phyloP scores from a whole-genome alignment of 2,329 filamentous ascomycete species.

The Claviceps humidiphila region DNA sequence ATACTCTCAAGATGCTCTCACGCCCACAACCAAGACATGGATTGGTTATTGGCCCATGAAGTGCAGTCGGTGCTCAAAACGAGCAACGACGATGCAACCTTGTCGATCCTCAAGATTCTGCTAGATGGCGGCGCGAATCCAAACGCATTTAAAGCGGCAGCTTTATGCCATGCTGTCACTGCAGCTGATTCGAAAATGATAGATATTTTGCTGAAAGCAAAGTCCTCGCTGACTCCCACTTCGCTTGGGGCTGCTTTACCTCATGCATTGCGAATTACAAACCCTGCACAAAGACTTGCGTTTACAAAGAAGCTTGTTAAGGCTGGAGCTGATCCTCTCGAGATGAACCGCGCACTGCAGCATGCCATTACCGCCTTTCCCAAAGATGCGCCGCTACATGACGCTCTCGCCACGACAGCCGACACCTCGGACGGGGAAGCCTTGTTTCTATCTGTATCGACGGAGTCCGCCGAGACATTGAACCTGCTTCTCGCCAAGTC shows the following conservation, averaged over 20 bases:
- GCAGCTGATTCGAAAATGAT: slow-evolving; percentile 30
- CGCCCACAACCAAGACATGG: slow-evolving; percentile 29
- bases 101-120: slow-evolving; percentile 32
- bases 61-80: slow-evolving; percentile 29
- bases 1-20: slow-evolving; percentile 31
- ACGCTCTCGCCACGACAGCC: slow-evolving; percentile 29
- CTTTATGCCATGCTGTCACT: slow-evolving; percentile 37
- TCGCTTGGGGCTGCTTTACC: slow-evolving; percentile 38
- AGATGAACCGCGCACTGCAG: slow-evolving; percentile 37
- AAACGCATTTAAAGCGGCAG: slow-evolving; percentile 37
- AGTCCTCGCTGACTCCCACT: slow-evolving; percentile 22
- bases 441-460: slow-evolving; percentile 30
- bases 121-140: slow-evolving; percentile 39
- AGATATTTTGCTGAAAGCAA: slow-evolving; percentile 32
- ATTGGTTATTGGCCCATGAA: slow-evolving; percentile 35
- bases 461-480: slow-evolving; percentile 31
- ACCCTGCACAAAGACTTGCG: slow-evolving; percentile 36
- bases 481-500: slow-evolving; percentile 28
- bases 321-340: slow-evolving; percentile 31
- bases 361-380: slow-evolving; percentile 35
- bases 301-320: slow-evolving; percentile 37
- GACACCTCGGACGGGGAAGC: slow-evolving; percentile 38
- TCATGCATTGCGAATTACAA: slow-evolving; percentile 35
- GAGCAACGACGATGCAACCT: slow-evolving; percentile 22
- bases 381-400: slow-evolving; percentile 35